Evolutionary conservation across 2,329 filamentous ascomycete species (phyloP), one percentile per base, ranked within the genome.

Genomic region (Sporothrix variecibatus): DNA sequence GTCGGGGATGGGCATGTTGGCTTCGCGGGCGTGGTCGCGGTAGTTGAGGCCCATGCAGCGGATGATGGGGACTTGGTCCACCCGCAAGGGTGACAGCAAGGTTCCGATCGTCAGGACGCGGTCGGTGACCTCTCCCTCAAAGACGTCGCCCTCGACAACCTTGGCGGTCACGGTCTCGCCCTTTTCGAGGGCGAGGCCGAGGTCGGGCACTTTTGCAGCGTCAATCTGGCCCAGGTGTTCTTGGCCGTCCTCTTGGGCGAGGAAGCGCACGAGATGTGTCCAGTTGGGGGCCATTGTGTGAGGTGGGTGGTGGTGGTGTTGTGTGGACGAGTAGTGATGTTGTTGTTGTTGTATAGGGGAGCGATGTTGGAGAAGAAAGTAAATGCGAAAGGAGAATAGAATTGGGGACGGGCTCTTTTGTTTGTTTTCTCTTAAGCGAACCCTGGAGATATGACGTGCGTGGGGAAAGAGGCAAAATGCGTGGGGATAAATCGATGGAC

Each of bases 21-120:
- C 81, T 77, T 85, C 83, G 20, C 76, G 74, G 5, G 82, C 83
- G 72, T 84, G 83, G 76, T 84, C 80, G 49, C 78, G 78, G 77
- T 85, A 85, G 79, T 86, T 86, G 71, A 86, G 81, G 7, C 85
- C 84, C 65, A 86, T 78, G 77, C 84, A 86, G 49, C 84, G 82
- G 68, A 86, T 84, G 26, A 82, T 81, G 46, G 81, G 81, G 6
- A 83, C 80, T 43, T 85, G 81, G 15, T 79, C 74, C 26, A 74
- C 74, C 0, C 78, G 75, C 28, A 85, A 72, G 0, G 84, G 84
- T 1, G 81, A 79, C 23, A 85, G 77, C 58, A 81, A 76, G 76
- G 49, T 72, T 28, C 65, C 65, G 56, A 75, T 58, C 60, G 78
- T 80, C 76, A 80, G 65, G 12, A 77, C 73, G 68, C 79, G 77